Conservation (phyloP, 805 yeast species). For the Metschnikowia picachoensis region DNA sequence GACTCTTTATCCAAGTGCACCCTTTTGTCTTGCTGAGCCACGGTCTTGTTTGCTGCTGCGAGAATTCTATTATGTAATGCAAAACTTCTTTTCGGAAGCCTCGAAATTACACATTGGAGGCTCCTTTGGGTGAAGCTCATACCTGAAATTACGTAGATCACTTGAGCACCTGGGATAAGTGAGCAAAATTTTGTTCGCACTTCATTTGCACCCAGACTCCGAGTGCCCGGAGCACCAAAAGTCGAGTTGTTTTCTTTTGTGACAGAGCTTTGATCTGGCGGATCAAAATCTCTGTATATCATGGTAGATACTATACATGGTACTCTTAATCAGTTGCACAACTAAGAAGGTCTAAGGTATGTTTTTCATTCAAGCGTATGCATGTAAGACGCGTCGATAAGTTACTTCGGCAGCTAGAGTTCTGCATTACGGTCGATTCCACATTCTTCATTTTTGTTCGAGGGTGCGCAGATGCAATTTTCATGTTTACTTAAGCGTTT, state of each 20-base stretch:
- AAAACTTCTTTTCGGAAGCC: constrained; percentile 1
- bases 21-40: constrained; percentile 25
- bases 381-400: too few species aligned
- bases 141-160: not conserved
- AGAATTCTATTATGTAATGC: not conserved
- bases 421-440: too few species aligned
- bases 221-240: not conserved
- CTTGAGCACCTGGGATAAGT: not conserved
- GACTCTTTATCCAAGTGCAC: constrained; percentile 31
- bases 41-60: constrained; percentile 15
- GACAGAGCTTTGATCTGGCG: too few species aligned
- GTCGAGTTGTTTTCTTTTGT: not conserved
- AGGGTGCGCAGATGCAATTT: too few species aligned
- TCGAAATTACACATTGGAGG: not conserved
- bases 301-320: too few species aligned
- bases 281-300: too few species aligned
- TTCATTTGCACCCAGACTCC: constrained; percentile 8
- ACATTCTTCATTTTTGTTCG: too few species aligned
- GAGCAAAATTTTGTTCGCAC: constrained; percentile 8
- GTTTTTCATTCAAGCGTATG: too few species aligned
- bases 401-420: too few species aligned
- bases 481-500: not conserved
- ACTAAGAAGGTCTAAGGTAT: too few species aligned
- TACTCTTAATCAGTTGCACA: too few species aligned
- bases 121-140: not conserved